A percentile compares a stretch with the other conserved stretches of the same genome.
These are phyloP conservation scores for Lachnellula cervina DNA, from an alignment of 2,329 filamentous ascomycete species.

Conservation along the genomic window DNA sequence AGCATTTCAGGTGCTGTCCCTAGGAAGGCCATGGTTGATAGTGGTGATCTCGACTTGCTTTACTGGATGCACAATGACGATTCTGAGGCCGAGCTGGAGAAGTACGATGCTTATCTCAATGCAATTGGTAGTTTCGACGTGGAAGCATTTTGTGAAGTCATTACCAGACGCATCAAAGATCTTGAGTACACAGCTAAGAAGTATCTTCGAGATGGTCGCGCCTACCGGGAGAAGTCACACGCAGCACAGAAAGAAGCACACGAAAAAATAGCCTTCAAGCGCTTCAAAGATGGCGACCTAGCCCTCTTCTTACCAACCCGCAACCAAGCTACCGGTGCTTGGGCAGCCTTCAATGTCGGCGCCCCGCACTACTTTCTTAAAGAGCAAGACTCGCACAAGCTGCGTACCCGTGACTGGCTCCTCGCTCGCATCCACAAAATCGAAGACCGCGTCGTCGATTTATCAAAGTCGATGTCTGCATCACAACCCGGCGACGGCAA, in stretches of 20 bases:
- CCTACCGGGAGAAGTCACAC: slow-evolving; percentile 84
- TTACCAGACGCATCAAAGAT: slow-evolving; percentile 87
- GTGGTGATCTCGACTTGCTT: slow-evolving; percentile 65
- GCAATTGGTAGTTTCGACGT: slow-evolving; percentile 75
- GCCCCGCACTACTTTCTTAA: slow-evolving; percentile 96
- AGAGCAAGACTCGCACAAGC: slow-evolving; percentile 82
- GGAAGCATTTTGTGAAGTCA: slow-evolving; percentile 75
- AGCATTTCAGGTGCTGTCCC: slow-evolving; percentile 46
- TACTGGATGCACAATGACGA: slow-evolving; percentile 76
- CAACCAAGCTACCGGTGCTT: slow-evolving; percentile 89
- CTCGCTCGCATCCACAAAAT: slow-evolving; percentile 87
- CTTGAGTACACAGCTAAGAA: slow-evolving; percentile 90
- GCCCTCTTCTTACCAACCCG: slow-evolving; percentile 90
- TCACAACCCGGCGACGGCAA: slow-evolving; percentile 34
- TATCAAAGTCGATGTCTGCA: slow-evolving; percentile 65
- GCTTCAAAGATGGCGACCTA: slow-evolving; percentile 95
- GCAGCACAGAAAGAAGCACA: slow-evolving; percentile 77
- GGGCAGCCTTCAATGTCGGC: slow-evolving; percentile 97
- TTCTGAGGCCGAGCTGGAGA: slow-evolving; percentile 60
- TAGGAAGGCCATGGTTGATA: slow-evolving; percentile 53
- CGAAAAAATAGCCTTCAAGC: slow-evolving; percentile 91
- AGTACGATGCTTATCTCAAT: slow-evolving; percentile 70
- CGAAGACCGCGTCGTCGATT: slow-evolving; percentile 87
- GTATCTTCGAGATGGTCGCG: slow-evolving; percentile 82
- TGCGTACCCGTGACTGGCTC: slow-evolving; percentile 89